Evolutionary conservation across 2,329 filamentous ascomycete species (phyloP), one percentile per base, ranked within the genome.

Genomic region (Xylaria sp.): DNA sequence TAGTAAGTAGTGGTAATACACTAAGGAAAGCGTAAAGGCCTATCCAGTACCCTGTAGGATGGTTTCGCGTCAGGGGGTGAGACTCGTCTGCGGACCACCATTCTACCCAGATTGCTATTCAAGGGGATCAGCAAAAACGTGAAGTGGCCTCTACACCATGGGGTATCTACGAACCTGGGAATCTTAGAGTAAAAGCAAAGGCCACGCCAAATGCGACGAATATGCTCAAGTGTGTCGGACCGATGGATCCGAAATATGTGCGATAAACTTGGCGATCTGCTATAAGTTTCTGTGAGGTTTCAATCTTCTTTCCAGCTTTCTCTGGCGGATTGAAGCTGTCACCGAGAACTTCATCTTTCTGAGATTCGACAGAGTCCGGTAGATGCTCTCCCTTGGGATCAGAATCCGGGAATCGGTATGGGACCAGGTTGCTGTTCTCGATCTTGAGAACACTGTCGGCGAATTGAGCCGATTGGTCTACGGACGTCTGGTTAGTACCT

Each of bases 31-130:
- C 71, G 46, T 70, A 73, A 13, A 75, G 65, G 6, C 73, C 73
- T 11, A 74, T 65, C 65, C 73, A 75, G 28, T 71, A 72, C 7
- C 66, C 69, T 17, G 66, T 71, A 23, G 28, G 46, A 26, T 48
- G 65, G 9, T 53, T 49, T 56, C 63, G 71, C 48, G 53, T 40
- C 36, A 62, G 49, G 53, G 51, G 69, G 59, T 15, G 65, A 42
- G 57, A 72, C 49, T 67, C 61, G 46, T 70, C 68, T 5, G 53
- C 73, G 6, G 74, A 67, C 74, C 74, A 76, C 71, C 69, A 74
- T 62, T 74, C 70, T 13, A 74, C 65, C 74, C 74, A 75, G n/a
- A 76, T 53, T 33, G 71, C 74, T 76, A 53, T 42, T 10, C 6
- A 7, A 42, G 51, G 42, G 23, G 10, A 17, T 60, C 1, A 65